These are phyloP conservation scores for Amborella trichopoda DNA, from an alignment of 164 flowering plant species.

Conservation along the genomic window DNA sequence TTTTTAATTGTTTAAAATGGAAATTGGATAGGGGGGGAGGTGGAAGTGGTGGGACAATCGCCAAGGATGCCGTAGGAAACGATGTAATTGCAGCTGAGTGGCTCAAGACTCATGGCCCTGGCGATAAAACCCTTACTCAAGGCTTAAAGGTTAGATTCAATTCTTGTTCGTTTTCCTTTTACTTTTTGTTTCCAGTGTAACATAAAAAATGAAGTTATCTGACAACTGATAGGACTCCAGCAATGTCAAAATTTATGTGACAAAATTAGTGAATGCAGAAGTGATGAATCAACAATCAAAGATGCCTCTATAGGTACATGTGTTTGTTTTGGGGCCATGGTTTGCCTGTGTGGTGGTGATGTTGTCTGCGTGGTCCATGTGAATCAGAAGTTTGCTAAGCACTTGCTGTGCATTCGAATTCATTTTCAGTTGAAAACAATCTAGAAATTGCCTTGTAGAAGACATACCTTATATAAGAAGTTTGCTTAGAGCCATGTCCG, in stretches of 20 bases:
- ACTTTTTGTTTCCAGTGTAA: background rate
- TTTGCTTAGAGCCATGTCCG: too few species aligned
- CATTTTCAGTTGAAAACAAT: too few species aligned
- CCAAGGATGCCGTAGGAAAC: slow-evolving; percentile 88
- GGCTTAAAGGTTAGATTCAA: slow-evolving; percentile 61
- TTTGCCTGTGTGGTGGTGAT: too few species aligned
- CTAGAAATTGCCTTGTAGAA: too few species aligned
- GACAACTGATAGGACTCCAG: too few species aligned
- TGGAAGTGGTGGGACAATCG: slow-evolving; percentile 46
- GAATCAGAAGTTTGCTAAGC: too few species aligned
- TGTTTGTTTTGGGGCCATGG: background rate
- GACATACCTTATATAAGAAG: too few species aligned
- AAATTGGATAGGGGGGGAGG: slow-evolving; percentile 44
- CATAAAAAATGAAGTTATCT: too few species aligned
- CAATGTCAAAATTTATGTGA: background rate
- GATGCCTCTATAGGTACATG: background rate
- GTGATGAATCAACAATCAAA: background rate
- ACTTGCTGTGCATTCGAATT: too few species aligned
- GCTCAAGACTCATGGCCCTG: slow-evolving; percentile 83
- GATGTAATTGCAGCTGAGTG: slow-evolving; percentile 64
- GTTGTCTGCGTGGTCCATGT: too few species aligned
- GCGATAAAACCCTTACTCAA: slow-evolving; percentile 79
- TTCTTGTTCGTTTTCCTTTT: background rate
- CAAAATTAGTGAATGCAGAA: background rate
- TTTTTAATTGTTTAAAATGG: background rate